Conservation (phyloP, 2,329 filamentous ascomycete genomes). For the Aspergillus sp. region DNA sequence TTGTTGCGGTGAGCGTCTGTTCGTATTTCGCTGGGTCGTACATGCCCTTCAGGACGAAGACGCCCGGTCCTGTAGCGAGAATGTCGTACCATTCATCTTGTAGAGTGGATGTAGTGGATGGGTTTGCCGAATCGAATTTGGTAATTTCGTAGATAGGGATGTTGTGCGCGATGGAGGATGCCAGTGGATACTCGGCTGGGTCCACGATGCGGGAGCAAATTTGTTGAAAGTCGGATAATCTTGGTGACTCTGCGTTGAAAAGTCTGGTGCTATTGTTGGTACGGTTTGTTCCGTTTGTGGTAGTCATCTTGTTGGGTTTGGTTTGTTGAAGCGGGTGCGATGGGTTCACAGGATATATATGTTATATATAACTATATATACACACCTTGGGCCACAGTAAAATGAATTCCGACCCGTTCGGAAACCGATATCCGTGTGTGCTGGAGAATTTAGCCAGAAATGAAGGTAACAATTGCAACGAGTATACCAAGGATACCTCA, state of each 20-base stretch:
- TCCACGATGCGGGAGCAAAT: slow-evolving; percentile 39
- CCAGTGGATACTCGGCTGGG: slow-evolving; percentile 42
- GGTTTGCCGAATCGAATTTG: slow-evolving; percentile 27
- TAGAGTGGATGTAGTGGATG: slow-evolving; percentile 31
- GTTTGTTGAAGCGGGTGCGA: background rate
- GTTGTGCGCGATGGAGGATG: slow-evolving; percentile 41
- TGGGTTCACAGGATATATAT: too few relatives aligned
- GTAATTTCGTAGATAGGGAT: slow-evolving; percentile 51
- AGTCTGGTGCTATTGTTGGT: background rate
- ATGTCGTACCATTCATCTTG: slow-evolving; percentile 58
- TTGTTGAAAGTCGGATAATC: slow-evolving; percentile 38
- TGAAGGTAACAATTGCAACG: background rate
- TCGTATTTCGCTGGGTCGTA: slow-evolving; percentile 33
- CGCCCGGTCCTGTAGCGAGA: slow-evolving; percentile 51
- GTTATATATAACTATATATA: too few relatives aligned
- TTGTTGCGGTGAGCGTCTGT: slow-evolving; percentile 41
- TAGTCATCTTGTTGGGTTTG: background rate
- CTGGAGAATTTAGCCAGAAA: background rate
- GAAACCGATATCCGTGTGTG: background rate
- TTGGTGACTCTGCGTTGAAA: slow-evolving; percentile 12
- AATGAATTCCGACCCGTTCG: background rate
- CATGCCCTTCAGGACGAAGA: slow-evolving; percentile 52
- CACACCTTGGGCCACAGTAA: background rate
- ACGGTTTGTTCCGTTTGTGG: background rate
- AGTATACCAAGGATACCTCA: too few relatives aligned